phyloP scores from a whole-genome alignment of 495 filamentous ascomycete genomes.

The Tuber aestivum region DNA sequence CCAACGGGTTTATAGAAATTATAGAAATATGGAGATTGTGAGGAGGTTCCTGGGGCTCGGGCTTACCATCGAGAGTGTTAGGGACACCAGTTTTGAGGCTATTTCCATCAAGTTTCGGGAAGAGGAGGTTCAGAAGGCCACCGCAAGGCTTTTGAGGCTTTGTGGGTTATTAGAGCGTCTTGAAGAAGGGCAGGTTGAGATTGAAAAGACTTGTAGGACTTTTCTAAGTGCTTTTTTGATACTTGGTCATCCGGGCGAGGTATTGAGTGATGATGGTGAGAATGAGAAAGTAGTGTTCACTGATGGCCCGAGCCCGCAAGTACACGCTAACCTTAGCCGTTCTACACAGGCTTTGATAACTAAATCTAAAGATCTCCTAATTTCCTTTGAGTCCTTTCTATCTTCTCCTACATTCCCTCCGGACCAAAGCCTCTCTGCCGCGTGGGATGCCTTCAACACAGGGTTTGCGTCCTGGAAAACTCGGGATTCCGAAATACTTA shows the following conservation, averaged over 20 bases:
- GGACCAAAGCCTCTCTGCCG: constrained; percentile 57
- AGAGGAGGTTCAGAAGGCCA: constrained; percentile 62
- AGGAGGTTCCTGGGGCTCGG: constrained; percentile 62
- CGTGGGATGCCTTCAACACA: constrained; percentile 76
- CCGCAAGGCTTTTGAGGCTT: constrained; percentile 65
- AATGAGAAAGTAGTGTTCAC: constrained; percentile 63
- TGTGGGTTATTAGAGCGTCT: constrained; percentile 62
- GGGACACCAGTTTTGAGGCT: constrained; percentile 72
- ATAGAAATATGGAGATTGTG: constrained; percentile 56
- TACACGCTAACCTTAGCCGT: constrained; percentile 46
- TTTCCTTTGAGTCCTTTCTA: constrained; percentile 72
- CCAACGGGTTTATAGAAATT: constrained; percentile 69
- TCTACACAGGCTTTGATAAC: constrained; percentile 63
- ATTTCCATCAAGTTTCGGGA: constrained; percentile 72
- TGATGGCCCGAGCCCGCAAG: constrained; percentile 35
- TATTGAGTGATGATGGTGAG: constrained; percentile 74
- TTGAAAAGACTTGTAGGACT: constrained; percentile 74
- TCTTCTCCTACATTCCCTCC: constrained; percentile 57
- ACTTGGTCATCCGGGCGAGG: constrained; percentile 82
- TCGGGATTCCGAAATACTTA: constrained; percentile 77
- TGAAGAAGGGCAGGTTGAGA: constrained; percentile 56
- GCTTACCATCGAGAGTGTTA: constrained; percentile 66
- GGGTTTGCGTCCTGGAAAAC: constrained; percentile 95
- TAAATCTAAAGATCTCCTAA: constrained; percentile 79
- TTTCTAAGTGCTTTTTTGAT: constrained; percentile 93